phyloP scores from a whole-genome alignment of 768 basidiomycete genomes.

The Ramaria sp. region DNA sequence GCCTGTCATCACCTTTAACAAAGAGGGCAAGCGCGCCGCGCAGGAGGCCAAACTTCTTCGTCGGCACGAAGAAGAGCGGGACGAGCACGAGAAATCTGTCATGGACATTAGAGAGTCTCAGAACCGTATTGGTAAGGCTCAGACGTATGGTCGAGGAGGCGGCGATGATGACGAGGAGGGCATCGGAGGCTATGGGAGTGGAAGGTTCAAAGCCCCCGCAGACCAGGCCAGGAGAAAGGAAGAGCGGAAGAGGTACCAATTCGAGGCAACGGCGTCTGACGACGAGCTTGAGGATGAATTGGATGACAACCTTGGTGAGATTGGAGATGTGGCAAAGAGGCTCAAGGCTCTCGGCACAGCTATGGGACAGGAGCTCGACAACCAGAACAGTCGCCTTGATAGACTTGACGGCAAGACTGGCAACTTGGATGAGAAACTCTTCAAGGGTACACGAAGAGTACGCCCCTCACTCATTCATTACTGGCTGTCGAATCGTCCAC shows the following conservation, averaged over 20 bases:
- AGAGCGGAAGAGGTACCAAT: conserved; percentile 77
- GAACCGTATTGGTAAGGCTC: conserved; percentile 69
- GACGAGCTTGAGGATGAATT: conserved; percentile 93
- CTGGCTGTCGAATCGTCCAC: background rate
- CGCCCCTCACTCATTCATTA: conserved; percentile 14
- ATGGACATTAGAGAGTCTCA: conserved; percentile 80
- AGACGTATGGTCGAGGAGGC: conserved; percentile 42
- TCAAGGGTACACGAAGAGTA: conserved; percentile 76
- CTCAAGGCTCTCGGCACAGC: conserved; percentile 70
- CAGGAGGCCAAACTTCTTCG: conserved; percentile 75
- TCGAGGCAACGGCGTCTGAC: conserved; percentile 82
- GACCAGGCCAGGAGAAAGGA: conserved; percentile 51
- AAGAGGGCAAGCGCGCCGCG: conserved; percentile 79
- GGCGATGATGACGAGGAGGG: conserved; percentile 31
- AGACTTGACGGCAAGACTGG: conserved; percentile 72
- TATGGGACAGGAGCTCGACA: conserved; percentile 82
- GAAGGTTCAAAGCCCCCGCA: conserved; percentile 36
- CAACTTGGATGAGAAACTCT: conserved; percentile 61
- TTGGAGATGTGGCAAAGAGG: conserved; percentile 62
- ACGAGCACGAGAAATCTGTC: conserved; percentile 77
- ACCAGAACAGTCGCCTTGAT: conserved; percentile 73
- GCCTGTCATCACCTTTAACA: conserved; percentile 87
- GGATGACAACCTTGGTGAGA: conserved; percentile 85
- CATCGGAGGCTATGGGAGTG: conserved; percentile 25
- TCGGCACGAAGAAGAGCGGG: conserved; percentile 80